These are phyloP conservation scores for Candida ponderosae DNA, from an alignment of 805 yeast genomes.

Conservation along the genomic window DNA sequence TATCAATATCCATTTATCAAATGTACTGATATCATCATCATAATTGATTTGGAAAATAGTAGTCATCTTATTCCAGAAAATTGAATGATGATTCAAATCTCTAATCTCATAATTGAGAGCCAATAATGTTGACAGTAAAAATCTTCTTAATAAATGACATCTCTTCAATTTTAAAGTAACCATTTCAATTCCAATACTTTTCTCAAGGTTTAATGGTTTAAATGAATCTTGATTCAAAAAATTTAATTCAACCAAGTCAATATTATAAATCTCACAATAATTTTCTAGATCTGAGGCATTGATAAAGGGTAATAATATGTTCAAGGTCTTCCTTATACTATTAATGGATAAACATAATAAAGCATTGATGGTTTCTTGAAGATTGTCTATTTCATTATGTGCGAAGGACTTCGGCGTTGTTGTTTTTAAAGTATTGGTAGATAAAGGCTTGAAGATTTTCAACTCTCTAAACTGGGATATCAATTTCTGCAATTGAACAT, in stretches of 20 bases:
- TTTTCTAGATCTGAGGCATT: constrained; percentile 27
- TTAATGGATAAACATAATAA: constrained; percentile 26
- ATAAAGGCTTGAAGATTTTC: constrained; percentile 14
- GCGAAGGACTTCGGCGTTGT: too few relatives aligned
- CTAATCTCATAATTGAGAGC: constrained; percentile 21
- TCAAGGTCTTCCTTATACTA: constrained; percentile 19
- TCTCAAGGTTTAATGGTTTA: constrained; percentile 2
- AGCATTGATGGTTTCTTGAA: constrained; percentile 18
- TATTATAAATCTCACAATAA: constrained; percentile 36
- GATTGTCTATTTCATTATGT: not conserved
- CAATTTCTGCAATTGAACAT: constrained; percentile 19
- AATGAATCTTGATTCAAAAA: constrained; percentile 7
- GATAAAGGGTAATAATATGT: constrained; percentile 20
- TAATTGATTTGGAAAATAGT: constrained; percentile 6
- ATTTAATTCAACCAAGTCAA: constrained; percentile 23
- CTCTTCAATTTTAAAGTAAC: constrained; percentile 25
- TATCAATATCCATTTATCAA: constrained; percentile 11
- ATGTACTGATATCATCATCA: constrained; percentile 11
- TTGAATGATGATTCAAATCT: constrained; percentile 11
- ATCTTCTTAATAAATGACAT: constrained; percentile 31
- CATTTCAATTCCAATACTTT: constrained; percentile 9
- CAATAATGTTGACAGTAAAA: constrained; percentile 33
- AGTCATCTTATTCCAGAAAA: constrained; percentile 3
- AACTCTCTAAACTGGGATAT: constrained; percentile 23
- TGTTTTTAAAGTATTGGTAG: constrained; percentile 1